Evolutionary conservation across 805 yeast species (phyloP).

Genomic region (Yarrowia divulgata): DNA sequence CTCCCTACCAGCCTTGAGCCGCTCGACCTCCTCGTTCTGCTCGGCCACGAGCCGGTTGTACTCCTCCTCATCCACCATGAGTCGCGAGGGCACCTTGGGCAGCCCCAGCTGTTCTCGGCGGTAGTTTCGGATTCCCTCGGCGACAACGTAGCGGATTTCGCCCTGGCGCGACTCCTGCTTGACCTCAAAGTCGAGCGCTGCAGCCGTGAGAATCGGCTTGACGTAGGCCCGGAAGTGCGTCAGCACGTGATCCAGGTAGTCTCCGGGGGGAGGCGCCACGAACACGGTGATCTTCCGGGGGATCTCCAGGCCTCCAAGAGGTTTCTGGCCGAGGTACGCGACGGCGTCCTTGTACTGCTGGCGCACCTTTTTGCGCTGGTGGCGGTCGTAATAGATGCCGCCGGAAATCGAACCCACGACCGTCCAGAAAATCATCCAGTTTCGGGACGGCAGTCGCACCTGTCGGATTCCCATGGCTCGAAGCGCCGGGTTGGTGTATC

Average conservation of each 20-base stretch:
- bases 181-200: conserved; percentile 84
- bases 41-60: conserved; percentile 38
- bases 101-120: conserved; percentile 57
- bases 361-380: conserved; percentile 71
- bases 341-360: conserved; percentile 70
- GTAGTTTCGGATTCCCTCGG: conserved; percentile 76
- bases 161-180: conserved; percentile 86
- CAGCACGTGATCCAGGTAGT: conserved; percentile 76
- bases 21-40: conserved; percentile 26
- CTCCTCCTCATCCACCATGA: conserved; percentile 35
- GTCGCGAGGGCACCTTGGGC: conserved; percentile 43
- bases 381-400: conserved; percentile 80
- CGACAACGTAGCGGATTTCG: conserved; percentile 79
- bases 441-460: conserved; percentile 81
- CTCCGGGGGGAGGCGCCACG: conserved; percentile 97
- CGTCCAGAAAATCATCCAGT: conserved; percentile 91
- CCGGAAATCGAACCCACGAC: conserved; percentile 71
- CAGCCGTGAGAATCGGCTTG: conserved; percentile 84
- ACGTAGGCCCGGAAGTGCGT: conserved; percentile 76
- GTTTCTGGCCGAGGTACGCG: conserved; percentile 58
- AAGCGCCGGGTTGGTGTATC: conserved; percentile 45
- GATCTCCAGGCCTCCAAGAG: conserved; percentile 56
- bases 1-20: conserved; percentile 23
- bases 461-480: conserved; percentile 79
- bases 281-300: conserved; percentile 83